Evolutionary conservation across 257 asterid genomes (phyloP).

Genomic region (Nicotiana tomentosiformis): DNA sequence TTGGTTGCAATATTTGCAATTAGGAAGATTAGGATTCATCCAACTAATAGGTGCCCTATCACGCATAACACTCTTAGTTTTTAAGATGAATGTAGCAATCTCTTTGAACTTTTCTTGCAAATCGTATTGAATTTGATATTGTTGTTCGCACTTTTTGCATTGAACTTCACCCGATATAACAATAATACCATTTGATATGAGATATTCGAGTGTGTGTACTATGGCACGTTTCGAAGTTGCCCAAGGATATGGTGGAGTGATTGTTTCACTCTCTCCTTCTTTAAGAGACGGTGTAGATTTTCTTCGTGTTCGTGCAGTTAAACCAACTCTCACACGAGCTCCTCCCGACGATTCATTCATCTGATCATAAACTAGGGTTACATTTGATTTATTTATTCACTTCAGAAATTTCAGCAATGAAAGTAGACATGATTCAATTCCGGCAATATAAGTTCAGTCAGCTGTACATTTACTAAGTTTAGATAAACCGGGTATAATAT

Average conservation of each 20-base stretch:
- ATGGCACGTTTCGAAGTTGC: conserved; percentile 11
- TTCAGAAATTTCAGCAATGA: too few species aligned
- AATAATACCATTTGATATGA: neutral
- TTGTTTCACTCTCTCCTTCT: neutral
- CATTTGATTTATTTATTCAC: neutral
- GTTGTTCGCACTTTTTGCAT: conserved; percentile 11
- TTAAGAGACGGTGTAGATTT: neutral
- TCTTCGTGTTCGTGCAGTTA: neutral
- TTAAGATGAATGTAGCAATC: neutral
- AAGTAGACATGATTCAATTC: too few species aligned
- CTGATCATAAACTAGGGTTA: neutral
- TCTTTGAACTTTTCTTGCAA: conserved; percentile 9
- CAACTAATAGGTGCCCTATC: conserved; percentile 16
- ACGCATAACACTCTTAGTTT: conserved; percentile 3
- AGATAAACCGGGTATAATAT: too few species aligned
- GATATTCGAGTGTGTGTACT: neutral
- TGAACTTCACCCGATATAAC: conserved; percentile 10
- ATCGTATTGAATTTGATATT: neutral
- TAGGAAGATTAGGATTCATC: conserved; percentile 12
- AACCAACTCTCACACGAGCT: neutral
- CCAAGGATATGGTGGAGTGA: conserved; percentile 19
- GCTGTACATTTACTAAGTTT: too few species aligned
- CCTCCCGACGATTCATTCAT: neutral
- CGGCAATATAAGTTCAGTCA: too few species aligned
- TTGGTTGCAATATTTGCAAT: conserved; percentile 19